Percentiles rank a stretch among this genome's conserved stretches.
These are phyloP conservation scores for Globisporangium emineosum DNA, from an alignment of 352 stramenopile species.

Conservation along the genomic window DNA sequence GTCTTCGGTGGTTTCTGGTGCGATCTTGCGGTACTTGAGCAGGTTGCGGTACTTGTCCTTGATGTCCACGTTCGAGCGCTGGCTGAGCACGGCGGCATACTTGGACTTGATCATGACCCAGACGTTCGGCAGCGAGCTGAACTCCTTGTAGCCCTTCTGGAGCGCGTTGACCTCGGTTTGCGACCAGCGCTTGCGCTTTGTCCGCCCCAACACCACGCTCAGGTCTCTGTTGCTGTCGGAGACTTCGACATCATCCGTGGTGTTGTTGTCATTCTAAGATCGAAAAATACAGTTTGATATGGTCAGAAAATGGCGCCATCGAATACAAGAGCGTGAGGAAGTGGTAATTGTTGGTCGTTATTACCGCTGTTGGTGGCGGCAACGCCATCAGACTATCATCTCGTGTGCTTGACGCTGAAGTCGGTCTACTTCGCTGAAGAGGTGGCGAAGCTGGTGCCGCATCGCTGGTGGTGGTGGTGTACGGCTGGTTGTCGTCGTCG, in stretches of 20 bases:
- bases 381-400: not conserved
- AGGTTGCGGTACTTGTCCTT: constrained; percentile 87
- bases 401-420: not conserved
- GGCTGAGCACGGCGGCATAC: constrained; percentile 36
- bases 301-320: not conserved
- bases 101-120: constrained; percentile 73
- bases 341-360: not conserved
- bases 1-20: not conserved
- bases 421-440: not conserved
- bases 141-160: constrained; percentile 54
- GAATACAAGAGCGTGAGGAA: not conserved
- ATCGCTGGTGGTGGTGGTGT: not conserved
- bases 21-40: constrained; percentile 35
- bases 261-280: not conserved
- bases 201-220: constrained; percentile 15
- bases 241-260: constrained; percentile 11
- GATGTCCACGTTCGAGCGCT: constrained; percentile 69
- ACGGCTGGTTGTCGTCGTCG: constrained; percentile 1
- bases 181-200: constrained; percentile 47
- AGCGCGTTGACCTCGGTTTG: constrained; percentile 53
- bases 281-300: too few relatives aligned
- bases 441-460: not conserved
- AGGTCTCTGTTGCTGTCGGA: constrained; percentile 7
- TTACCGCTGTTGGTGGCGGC: not conserved
- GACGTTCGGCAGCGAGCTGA: constrained; percentile 40